These are phyloP conservation scores for Naganishia sp. DNA, from an alignment of 1,284 basidiomycete species.

Conservation along the genomic window DNA sequence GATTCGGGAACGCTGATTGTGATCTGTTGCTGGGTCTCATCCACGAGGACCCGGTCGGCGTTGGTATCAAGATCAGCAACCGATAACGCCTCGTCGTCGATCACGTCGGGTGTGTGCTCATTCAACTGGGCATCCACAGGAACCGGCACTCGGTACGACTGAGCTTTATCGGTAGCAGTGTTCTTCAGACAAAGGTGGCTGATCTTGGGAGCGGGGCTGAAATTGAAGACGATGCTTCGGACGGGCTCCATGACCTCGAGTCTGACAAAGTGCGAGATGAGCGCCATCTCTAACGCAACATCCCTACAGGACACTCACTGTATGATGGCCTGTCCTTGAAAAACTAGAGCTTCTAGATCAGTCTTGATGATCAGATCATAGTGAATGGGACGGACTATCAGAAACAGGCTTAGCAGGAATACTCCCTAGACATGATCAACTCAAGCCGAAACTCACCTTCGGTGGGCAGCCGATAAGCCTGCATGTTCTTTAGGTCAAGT, in stretches of 20 bases:
- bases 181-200: conserved; percentile 66
- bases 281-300: neutral
- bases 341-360: conserved; percentile 71
- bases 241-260: conserved; percentile 71
- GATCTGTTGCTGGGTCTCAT: conserved; percentile 66
- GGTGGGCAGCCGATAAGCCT: neutral
- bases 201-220: conserved; percentile 66
- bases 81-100: conserved; percentile 11
- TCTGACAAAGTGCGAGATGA: conserved; percentile 8
- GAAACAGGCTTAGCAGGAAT: neutral
- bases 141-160: conserved; percentile 37
- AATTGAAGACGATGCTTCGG: conserved; percentile 67
- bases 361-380: conserved; percentile 82
- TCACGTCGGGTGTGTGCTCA: conserved; percentile 8
- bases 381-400: conserved; percentile 63
- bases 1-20: conserved; percentile 64
- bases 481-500: too few species aligned
- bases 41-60: conserved; percentile 48
- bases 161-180: conserved; percentile 58
- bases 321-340: conserved; percentile 76
- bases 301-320: conserved; percentile 39
- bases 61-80: conserved; percentile 38
- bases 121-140: conserved; percentile 1
- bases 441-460: neutral
- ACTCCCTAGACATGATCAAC: neutral